Conservation (phyloP, 192 early-diverging fungal species). For the Funneliformis geosporum region DNA sequence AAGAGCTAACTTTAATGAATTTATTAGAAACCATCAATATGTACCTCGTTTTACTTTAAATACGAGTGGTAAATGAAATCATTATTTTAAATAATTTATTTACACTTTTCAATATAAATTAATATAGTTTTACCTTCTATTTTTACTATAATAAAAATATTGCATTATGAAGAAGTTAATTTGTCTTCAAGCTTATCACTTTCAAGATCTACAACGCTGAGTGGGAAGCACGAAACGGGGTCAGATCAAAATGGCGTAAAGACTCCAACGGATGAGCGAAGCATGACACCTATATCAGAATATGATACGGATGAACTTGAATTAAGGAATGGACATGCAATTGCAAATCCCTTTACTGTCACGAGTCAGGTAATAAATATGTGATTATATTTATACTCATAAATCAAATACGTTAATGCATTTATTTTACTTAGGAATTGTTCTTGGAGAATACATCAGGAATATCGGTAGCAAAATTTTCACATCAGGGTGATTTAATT, state of each 20-base stretch:
- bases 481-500: constrained; percentile 56
- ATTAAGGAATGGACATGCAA: background rate
- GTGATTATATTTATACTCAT: background rate
- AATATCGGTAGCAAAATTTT: constrained; percentile 58
- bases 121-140: background rate
- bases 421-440: constrained; percentile 48
- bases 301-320: constrained; percentile 17
- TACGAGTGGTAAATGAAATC: too few species aligned
- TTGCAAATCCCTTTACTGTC: constrained; percentile 14
- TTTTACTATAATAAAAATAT: background rate
- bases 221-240: background rate
- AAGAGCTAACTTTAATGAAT: too few species aligned
- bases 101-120: too few species aligned
- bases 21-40: too few species aligned
- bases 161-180: background rate
- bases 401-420: background rate
- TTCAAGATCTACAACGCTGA: background rate
- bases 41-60: too few species aligned
- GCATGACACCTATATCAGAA: constrained; percentile 24
- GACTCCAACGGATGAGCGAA: background rate
- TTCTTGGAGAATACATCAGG: constrained; percentile 62
- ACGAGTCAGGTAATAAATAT: background rate
- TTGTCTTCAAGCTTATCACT: background rate
- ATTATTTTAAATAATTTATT: too few species aligned
- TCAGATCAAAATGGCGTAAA: background rate